Evolutionary conservation across 805 yeast genomes (phyloP).

Genomic region (Torulaspora gathmanii): DNA sequence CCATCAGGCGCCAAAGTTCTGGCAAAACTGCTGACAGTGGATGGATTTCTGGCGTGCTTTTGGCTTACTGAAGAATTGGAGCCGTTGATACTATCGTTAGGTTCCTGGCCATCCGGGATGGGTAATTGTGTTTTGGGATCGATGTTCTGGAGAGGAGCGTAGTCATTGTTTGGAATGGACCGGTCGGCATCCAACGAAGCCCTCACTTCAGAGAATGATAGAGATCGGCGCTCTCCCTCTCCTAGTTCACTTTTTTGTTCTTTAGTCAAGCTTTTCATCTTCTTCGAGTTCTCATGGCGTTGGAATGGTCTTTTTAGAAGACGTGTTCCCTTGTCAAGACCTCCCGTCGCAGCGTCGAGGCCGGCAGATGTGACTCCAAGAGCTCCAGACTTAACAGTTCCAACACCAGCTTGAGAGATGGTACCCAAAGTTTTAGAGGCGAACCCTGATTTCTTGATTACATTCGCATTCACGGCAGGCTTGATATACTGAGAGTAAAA

Average conservation of each 20-base stretch:
- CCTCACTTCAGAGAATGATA: slow-evolving; percentile 13
- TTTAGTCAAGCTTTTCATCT: slow-evolving; percentile 4
- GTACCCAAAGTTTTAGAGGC: slow-evolving; percentile 44
- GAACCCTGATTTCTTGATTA: slow-evolving; percentile 26
- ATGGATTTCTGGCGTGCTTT: slow-evolving; percentile 17
- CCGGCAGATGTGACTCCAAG: slow-evolving; percentile 12
- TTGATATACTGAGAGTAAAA: slow-evolving; percentile 65
- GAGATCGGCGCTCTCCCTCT: slow-evolving; percentile 5
- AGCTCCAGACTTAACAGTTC: slow-evolving; percentile 23
- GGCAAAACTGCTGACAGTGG: slow-evolving; percentile 25
- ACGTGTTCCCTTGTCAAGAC: slow-evolving; percentile 43
- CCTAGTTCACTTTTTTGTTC: slow-evolving; percentile 4
- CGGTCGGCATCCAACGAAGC: slow-evolving; percentile 26
- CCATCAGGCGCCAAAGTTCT: slow-evolving; percentile 33
- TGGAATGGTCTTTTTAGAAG: slow-evolving; percentile 32
- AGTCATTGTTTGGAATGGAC: slow-evolving; percentile 30
- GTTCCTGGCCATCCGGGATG: slow-evolving; percentile 16
- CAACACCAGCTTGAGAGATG: slow-evolving; percentile 39
- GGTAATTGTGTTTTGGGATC: slow-evolving; percentile 16
- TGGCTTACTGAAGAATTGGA: slow-evolving; percentile 20
- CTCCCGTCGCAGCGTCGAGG: slow-evolving; percentile 43
- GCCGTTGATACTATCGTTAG: slow-evolving; percentile 1
- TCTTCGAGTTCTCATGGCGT: slow-evolving; percentile 10
- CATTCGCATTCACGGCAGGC: slow-evolving; percentile 45
- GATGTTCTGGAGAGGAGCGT: slow-evolving; percentile 24